Percentiles rank a stretch among this genome's conserved stretches.
Evolutionary conservation across 208 protist genomes (phyloP).

Genomic region (Crithidia expoeki): DNA sequence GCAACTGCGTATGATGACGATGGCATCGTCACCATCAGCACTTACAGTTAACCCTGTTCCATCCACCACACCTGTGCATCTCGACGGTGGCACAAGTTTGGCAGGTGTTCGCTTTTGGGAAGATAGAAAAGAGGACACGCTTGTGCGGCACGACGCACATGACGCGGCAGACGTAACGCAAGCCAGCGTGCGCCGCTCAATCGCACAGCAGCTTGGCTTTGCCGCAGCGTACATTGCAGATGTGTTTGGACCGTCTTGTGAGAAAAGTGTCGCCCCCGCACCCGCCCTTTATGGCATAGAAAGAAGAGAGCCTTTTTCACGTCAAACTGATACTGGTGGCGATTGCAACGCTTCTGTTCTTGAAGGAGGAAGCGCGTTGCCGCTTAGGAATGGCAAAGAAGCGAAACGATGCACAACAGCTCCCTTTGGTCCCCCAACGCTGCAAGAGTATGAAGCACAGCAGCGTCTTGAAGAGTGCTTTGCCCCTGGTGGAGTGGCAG

Average conservation of each 20-base stretch:
- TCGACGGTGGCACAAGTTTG: too few relatives aligned
- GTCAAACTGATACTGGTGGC: neutral
- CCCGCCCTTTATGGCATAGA: neutral
- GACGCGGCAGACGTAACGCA: constrained; percentile 10
- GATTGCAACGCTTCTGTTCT: neutral
- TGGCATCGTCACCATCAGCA: neutral
- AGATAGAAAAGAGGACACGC: neutral
- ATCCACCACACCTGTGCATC: too few relatives aligned
- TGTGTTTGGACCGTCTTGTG: constrained; percentile 11
- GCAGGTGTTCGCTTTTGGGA: neutral
- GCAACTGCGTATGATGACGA: constrained; percentile 11
- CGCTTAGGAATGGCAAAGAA: neutral
- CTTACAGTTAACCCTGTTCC: too few relatives aligned
- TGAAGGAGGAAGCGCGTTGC: neutral
- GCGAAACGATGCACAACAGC: neutral
- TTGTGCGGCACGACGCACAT: neutral
- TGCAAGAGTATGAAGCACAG: constrained; percentile 24
- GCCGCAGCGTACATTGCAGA: constrained; percentile 23
- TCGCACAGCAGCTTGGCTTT: constrained; percentile 26
- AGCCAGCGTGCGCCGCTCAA: constrained; percentile 20
- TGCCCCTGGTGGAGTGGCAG: constrained; percentile 25
- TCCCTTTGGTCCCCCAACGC: constrained; percentile 20
- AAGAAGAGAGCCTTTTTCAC: neutral
- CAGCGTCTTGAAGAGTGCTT: constrained; percentile 24
- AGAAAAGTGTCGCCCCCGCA: neutral